Conservation (phyloP, 495 filamentous ascomycete species). For the Cryomyces antarcticus region DNA sequence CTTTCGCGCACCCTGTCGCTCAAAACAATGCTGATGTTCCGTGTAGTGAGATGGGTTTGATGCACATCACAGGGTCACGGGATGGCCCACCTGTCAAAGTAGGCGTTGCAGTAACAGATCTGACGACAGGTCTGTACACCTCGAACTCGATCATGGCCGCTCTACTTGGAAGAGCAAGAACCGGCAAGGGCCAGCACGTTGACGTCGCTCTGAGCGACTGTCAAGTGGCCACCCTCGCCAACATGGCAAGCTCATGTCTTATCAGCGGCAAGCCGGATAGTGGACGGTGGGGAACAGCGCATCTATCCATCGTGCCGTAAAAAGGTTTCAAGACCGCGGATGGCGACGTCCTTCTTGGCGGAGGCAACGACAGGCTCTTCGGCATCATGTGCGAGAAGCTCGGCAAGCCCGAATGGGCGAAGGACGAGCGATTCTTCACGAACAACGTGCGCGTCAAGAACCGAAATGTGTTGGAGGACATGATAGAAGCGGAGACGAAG, state of each 20-base stretch:
- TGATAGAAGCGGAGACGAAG: slow-evolving; percentile 54
- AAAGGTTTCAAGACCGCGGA: slow-evolving; percentile 81
- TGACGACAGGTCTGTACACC: slow-evolving; percentile 95
- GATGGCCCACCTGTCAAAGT: slow-evolving; percentile 93
- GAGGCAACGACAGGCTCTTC: slow-evolving; percentile 83
- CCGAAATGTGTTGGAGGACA: slow-evolving; percentile 48
- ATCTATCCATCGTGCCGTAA: slow-evolving; percentile 97
- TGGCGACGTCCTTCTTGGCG: slow-evolving; percentile 79
- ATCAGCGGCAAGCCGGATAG: slow-evolving; percentile 76
- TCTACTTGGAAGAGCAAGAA: slow-evolving; percentile 45
- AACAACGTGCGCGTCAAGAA: slow-evolving; percentile 72
- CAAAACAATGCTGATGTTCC: background rate
- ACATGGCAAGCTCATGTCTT: slow-evolving; percentile 79
- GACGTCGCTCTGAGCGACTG: slow-evolving; percentile 83
- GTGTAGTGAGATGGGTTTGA: slow-evolving; percentile 64
- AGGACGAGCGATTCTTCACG: slow-evolving; percentile 49
- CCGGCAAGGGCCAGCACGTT: slow-evolving; percentile 72
- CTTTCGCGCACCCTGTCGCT: too few species aligned
- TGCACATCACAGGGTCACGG: slow-evolving; percentile 86
- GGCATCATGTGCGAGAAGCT: slow-evolving; percentile 67
- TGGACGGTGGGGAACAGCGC: slow-evolving; percentile 86
- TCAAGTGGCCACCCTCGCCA: slow-evolving; percentile 79
- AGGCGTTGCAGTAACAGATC: slow-evolving; percentile 86
- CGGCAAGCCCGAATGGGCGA: slow-evolving; percentile 59
- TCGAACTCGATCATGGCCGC: slow-evolving; percentile 94